Conservation (phyloP, 768 basidiomycete species). For the Kondoa malvinella region DNA sequence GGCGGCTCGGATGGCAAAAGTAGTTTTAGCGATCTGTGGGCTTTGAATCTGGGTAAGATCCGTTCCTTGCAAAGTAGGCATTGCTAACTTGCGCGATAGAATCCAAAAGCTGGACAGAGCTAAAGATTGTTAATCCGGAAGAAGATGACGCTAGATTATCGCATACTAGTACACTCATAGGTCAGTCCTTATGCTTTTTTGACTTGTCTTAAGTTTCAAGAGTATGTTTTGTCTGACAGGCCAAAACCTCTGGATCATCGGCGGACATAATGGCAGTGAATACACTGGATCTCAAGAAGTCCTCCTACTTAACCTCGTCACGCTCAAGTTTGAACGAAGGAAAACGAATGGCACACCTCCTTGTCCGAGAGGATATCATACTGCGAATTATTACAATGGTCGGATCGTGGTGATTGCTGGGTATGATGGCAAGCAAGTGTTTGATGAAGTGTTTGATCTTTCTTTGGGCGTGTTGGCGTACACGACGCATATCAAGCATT, state of each 20-base stretch:
- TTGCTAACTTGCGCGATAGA: background rate
- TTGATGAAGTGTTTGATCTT: background rate
- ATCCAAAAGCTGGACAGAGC: background rate
- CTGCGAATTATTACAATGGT: background rate
- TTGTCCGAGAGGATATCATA: background rate
- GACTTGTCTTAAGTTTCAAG: no score
- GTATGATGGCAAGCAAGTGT: background rate
- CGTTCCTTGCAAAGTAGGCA: background rate
- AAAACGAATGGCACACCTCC: background rate
- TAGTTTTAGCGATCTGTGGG: constrained; percentile 76
- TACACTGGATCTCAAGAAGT: background rate
- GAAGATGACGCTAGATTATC: constrained; percentile 14
- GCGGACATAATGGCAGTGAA: background rate
- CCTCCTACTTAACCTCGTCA: background rate
- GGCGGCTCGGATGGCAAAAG: constrained; percentile 83
- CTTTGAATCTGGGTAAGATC: constrained; percentile 59
- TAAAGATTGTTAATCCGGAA: background rate
- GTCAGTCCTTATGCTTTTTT: constrained; percentile 34
- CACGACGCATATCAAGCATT: background rate
- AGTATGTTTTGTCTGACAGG: no score
- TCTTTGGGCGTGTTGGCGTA: background rate
- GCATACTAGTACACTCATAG: constrained; percentile 34
- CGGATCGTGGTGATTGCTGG: background rate
- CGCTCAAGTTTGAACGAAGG: background rate
- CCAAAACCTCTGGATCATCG: background rate